Percentiles rank a stretch among this genome's conserved stretches.
phyloP scores from a whole-genome alignment of 2,329 filamentous ascomycete genomes.

The Monilinia laxa region DNA sequence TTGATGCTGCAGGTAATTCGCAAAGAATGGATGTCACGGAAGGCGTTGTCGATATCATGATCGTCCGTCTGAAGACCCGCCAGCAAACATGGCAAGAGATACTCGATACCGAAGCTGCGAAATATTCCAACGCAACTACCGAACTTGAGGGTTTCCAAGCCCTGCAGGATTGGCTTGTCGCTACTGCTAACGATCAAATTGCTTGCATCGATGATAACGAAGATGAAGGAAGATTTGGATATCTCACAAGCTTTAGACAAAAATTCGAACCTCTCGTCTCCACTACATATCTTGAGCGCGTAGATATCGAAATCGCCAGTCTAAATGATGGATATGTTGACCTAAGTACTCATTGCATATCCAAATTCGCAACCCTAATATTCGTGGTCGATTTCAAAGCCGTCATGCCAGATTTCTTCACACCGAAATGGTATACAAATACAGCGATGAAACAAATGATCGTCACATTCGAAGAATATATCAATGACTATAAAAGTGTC shows the following conservation, averaged over 20 bases:
- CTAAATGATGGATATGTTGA: constrained; percentile 93
- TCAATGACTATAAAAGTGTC: constrained; percentile 79
- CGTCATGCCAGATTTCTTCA: constrained; percentile 89
- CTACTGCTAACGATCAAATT: constrained; percentile 97
- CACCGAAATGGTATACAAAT: constrained; percentile 79
- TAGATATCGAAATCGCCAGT: constrained; percentile 67
- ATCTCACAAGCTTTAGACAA: constrained; percentile 81
- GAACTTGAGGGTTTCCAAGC: constrained; percentile 71
- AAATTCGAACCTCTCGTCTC: constrained; percentile 81
- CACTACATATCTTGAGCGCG: constrained; percentile 73
- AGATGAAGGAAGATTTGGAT: constrained; percentile 71
- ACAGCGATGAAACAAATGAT: constrained; percentile 92
- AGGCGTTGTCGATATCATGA: constrained; percentile 95
- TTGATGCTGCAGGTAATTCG: constrained; percentile 80
- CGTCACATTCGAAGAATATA: constrained; percentile 92
- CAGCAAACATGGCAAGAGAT: constrained; percentile 86
- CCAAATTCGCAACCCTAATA: constrained; percentile 80
- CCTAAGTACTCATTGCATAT: constrained; percentile 88
- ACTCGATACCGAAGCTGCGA: constrained; percentile 78
- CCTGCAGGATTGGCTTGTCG: constrained; percentile 92
- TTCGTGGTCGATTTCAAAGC: constrained; percentile 85
- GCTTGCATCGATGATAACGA: constrained; percentile 94
- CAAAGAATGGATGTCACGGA: constrained; percentile 87
- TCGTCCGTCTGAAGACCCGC: constrained; percentile 76
- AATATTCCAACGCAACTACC: constrained; percentile 61